Conservation (phyloP, 305 asterid species). For the Caryopteris hybrid region DNA sequence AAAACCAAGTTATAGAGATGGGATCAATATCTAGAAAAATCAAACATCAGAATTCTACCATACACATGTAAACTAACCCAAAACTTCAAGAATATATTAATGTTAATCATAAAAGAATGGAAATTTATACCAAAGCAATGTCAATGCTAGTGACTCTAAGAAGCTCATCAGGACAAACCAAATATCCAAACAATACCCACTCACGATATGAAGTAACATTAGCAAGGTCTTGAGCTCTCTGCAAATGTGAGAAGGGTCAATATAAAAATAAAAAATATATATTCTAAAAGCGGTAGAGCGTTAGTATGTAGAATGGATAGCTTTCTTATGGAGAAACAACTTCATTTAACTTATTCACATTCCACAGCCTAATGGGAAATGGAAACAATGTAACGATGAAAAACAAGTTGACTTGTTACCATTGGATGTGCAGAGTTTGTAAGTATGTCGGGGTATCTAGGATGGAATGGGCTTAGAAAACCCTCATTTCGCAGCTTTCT, state of each 20-base stretch:
- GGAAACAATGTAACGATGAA: neutral
- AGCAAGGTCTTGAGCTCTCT: conserved; percentile 99
- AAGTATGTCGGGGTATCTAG: conserved; percentile 98
- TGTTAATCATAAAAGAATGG: conserved; percentile 16
- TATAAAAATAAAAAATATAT: conserved; percentile 5
- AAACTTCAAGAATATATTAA: conserved; percentile 8
- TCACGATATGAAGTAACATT: conserved; percentile 94
- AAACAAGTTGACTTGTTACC: conserved; percentile 43
- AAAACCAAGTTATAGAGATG: conserved; percentile 20
- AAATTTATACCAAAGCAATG: conserved; percentile 77
- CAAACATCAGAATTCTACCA: conserved; percentile 11
- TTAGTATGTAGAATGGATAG: conserved; percentile 6
- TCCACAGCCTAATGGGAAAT: conserved; percentile 9
- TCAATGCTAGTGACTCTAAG: conserved; percentile 98
- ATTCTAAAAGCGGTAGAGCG: conserved; percentile 12
- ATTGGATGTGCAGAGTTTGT: conserved; percentile 99
- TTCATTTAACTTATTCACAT: conserved; percentile 1
- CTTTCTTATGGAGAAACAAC: conserved; percentile 12
- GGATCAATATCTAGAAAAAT: conserved; percentile 15
- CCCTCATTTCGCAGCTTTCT: conserved; percentile 98
- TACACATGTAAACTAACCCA: conserved; percentile 11
- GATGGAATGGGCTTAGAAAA: conserved; percentile 96
- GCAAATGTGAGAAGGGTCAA: conserved; percentile 23
- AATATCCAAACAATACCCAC: conserved; percentile 97
- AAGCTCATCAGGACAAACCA: conserved; percentile 98